Conservation (phyloP, 2,329 filamentous ascomycete species). For the Leptoxyphium fumago region DNA sequence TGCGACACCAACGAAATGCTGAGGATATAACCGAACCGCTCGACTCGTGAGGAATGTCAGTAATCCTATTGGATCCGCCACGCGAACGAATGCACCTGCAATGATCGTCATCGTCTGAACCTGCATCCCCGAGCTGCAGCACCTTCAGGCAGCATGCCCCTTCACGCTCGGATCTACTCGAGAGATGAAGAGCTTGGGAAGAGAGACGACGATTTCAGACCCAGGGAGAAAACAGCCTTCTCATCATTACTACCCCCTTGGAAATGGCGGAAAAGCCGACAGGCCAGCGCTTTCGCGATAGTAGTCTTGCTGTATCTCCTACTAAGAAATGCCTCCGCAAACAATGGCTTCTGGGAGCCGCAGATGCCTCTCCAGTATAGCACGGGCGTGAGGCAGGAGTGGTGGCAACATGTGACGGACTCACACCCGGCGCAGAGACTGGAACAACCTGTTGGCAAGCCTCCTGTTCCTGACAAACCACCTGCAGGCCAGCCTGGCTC, state of each 20-base stretch:
- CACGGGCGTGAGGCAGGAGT: background rate
- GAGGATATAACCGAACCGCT: too few relatives aligned
- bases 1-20: too few relatives aligned
- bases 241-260: constrained; percentile 15
- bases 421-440: background rate
- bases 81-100: too few relatives aligned
- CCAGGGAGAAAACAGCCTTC: constrained; percentile 8
- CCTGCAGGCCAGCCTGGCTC: constrained; percentile 1
- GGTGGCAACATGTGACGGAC: background rate
- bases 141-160: background rate
- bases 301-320: constrained; percentile 47
- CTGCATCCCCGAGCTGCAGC: too few relatives aligned
- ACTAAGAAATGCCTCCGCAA: constrained; percentile 46
- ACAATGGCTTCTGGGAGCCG: constrained; percentile 20
- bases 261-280: constrained; percentile 36
- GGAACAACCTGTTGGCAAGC: background rate
- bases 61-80: too few relatives aligned
- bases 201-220: constrained; percentile 47
- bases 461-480: background rate
- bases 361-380: background rate
- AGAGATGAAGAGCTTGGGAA: constrained; percentile 50
- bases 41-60: too few relatives aligned
- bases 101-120: too few relatives aligned
- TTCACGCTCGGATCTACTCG: constrained; percentile 4
- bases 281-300: constrained; percentile 24